Percentiles rank a stretch among this genome's conserved stretches.
Conservation (phyloP, 345 rosid genomes). For the Eucalyptus pumila region DNA sequence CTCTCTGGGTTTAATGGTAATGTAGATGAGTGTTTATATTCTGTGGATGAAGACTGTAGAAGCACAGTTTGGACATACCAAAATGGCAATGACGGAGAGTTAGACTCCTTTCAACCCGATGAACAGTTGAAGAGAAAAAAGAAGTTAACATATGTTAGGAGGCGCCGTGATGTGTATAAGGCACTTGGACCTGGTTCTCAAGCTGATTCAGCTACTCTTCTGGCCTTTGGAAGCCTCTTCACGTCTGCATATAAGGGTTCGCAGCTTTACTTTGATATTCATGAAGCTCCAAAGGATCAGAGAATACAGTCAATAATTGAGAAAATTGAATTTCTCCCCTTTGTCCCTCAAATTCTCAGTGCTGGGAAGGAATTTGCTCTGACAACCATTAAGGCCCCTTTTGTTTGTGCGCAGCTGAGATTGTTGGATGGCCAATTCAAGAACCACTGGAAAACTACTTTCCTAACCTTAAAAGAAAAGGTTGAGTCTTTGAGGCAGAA, state of each 20-base stretch:
- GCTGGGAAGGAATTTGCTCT: conserved; percentile 50
- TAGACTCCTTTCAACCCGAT: conserved; percentile 74
- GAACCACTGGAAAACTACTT: conserved; percentile 72
- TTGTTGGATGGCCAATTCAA: conserved; percentile 94
- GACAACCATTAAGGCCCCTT: conserved; percentile 49
- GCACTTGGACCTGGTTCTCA: conserved; percentile 62
- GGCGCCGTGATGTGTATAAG: conserved; percentile 49
- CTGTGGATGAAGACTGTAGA: conserved; percentile 76
- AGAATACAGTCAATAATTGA: conserved; percentile 45
- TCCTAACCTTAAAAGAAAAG: conserved; percentile 46
- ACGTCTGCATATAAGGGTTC: conserved; percentile 80
- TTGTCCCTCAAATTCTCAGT: conserved; percentile 53
- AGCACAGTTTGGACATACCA: conserved; percentile 73
- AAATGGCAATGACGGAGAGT: conserved; percentile 35
- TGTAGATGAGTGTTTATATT: conserved; percentile 49
- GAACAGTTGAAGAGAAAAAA: conserved; percentile 73
- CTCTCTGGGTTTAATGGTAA: conserved; percentile 60
- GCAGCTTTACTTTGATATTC: conserved; percentile 51
- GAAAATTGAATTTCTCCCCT: conserved; percentile 59
- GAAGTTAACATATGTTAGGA: conserved; percentile 53
- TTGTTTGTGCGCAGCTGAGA: conserved; percentile 85
- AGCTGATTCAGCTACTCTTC: conserved; percentile 47
- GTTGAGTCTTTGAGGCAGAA: conserved; percentile 37
- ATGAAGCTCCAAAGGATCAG: conserved; percentile 18
- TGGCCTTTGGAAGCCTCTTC: conserved; percentile 87